A percentile compares a stretch with the other conserved stretches of the same genome.
phyloP scores from a whole-genome alignment of 768 basidiomycete genomes.

The Coprinellus micaceus region DNA sequence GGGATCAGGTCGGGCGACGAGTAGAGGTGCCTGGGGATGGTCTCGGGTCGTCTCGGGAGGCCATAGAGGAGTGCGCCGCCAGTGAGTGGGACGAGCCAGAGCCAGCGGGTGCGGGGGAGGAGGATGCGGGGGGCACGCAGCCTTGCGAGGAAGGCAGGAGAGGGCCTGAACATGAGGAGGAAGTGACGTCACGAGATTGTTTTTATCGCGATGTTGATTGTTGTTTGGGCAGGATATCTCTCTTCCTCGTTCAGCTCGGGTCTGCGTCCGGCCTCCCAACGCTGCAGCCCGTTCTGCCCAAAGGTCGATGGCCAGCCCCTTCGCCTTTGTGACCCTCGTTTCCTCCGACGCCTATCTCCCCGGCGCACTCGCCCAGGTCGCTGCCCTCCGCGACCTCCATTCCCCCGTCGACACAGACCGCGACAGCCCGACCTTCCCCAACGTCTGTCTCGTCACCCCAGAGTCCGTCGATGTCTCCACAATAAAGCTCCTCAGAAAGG shows the following conservation, averaged over 20 bases:
- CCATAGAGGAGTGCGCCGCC: conserved; percentile 1
- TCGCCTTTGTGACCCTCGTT: conserved; percentile 89
- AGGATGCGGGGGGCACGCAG: conserved; percentile 24
- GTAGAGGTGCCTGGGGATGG: conserved; percentile 26
- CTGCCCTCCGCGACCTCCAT: conserved; percentile 80
- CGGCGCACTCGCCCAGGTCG: conserved; percentile 83
- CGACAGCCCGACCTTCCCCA: conserved; percentile 43
- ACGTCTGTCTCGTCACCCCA: conserved; percentile 88
- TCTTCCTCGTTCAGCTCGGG: conserved; percentile 11
- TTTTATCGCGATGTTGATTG: conserved; percentile 23
- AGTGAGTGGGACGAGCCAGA: conserved; percentile 33
- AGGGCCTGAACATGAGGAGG: neutral
- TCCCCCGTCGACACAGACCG: conserved; percentile 30
- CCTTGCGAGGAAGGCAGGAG: neutral
- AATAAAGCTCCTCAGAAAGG: conserved; percentile 73
- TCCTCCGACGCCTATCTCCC: conserved; percentile 92
- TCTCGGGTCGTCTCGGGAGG: neutral
- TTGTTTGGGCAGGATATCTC: conserved; percentile 22
- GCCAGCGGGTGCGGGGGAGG: conserved; percentile 38
- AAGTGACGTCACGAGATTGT: conserved; percentile 20
- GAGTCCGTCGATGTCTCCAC: conserved; percentile 84
- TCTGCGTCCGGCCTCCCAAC: conserved; percentile 18
- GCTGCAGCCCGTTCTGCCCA: conserved; percentile 20
- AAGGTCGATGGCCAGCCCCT: conserved; percentile 55
- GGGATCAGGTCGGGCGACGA: conserved; percentile 46